Evolutionary conservation across 2,329 filamentous ascomycete species (phyloP), one percentile per base, ranked within the genome.

Genomic region (Hypoxylon sp.): DNA sequence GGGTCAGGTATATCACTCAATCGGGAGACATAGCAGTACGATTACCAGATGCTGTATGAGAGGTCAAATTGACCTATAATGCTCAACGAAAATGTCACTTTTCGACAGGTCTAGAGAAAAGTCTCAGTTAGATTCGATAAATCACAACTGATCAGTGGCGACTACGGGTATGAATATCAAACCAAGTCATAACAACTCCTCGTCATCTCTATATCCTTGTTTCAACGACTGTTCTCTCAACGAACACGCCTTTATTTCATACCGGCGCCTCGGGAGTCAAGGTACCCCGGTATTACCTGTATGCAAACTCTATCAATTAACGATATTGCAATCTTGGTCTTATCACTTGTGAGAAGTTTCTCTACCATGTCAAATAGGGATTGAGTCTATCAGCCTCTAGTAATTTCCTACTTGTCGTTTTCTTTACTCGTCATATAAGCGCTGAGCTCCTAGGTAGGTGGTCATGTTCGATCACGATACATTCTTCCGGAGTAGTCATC

Each of bases 1-100:
- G 96, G 96, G 96, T 99, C 24, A 89, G 96, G 75, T 99, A 99
- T 81, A 99, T 99, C 76, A 99, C 95, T 70, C 96, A 98, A 80
- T 97, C 93, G 12, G 95, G 95, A 70, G 95, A 98, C 78, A 98
- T 98, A 77, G 93, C 95, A 24, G 94, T 98, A 65, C 87, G 95
- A 73, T 85, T 98, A 79, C 95, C 95, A n/a, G 95, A 98, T 78
- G 91, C 91, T 68, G 90, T 91, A 80, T 93, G 62, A 73, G 54
- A 64, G 46, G 33, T 54, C 55, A 18, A 26, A 46, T 64, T 40
- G 59, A 60, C 67, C 61, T 56, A 64, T 65, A 61, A 67, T 73
- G 67, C 64, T 59, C 67, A 72, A 71, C 67, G 67, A 67, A 52
- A 60, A 64, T 64, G 55, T 64, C 38, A 58, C 57, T 64, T 66